phyloP scores from a whole-genome alignment of 192 early-diverging fungal species.

The Rhizophagus sp. region DNA sequence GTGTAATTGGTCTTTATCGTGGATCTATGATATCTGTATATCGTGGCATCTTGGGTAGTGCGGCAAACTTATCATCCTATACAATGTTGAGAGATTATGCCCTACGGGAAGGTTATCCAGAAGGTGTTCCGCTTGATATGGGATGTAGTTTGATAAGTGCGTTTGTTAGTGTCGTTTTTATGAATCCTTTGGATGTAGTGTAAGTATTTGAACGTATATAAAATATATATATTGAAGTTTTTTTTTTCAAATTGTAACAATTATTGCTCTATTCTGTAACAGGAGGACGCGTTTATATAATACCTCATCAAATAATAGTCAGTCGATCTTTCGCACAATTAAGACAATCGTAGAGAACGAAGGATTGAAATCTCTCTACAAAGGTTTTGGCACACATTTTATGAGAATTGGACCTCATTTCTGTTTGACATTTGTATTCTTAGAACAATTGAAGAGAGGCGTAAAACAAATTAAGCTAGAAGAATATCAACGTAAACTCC shows the following conservation, averaged over 20 bases:
- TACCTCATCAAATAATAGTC: constrained; percentile 62
- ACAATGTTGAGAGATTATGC: constrained; percentile 70
- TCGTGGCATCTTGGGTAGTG: constrained; percentile 65
- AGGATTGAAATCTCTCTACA: constrained; percentile 68
- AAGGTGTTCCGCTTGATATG: constrained; percentile 67
- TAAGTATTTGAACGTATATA: constrained; percentile 24
- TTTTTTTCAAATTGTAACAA: neutral
- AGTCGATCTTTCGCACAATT: constrained; percentile 42
- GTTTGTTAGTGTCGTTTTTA: constrained; percentile 55
- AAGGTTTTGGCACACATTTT: constrained; percentile 72
- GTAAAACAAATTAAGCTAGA: constrained; percentile 2
- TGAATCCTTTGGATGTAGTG: constrained; percentile 54
- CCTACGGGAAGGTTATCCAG: constrained; percentile 59
- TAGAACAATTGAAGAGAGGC: constrained; percentile 55
- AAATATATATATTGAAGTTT: too few species aligned
- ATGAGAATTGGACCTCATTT: constrained; percentile 80
- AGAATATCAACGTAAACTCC: neutral
- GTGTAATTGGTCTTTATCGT: constrained; percentile 62
- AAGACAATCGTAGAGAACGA: constrained; percentile 60
- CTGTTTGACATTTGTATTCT: constrained; percentile 73
- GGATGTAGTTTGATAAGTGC: constrained; percentile 61
- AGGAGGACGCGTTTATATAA: constrained; percentile 76
- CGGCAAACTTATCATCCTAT: constrained; percentile 66
- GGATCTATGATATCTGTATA: constrained; percentile 67
- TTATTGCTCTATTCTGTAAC: constrained; percentile 15